These are phyloP conservation scores for Kappamyces sp. DNA, from an alignment of 192 early-diverging fungal genomes.

Conservation along the genomic window DNA sequence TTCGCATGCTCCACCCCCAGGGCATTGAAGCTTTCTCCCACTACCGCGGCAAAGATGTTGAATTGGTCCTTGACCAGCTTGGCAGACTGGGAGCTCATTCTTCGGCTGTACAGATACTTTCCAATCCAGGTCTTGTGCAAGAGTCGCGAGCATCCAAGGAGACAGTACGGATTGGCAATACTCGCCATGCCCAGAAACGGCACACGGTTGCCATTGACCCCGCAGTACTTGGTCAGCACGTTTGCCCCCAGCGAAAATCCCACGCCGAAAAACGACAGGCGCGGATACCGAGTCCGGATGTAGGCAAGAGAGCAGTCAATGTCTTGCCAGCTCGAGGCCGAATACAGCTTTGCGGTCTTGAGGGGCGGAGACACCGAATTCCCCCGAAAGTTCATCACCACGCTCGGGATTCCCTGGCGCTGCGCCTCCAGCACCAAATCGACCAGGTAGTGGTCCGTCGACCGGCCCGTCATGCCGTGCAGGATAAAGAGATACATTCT, in stretches of 20 bases:
- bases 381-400: constrained; percentile 87
- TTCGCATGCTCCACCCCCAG: constrained; percentile 41
- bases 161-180: constrained; percentile 84
- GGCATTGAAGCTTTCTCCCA: too few relatives aligned
- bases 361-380: constrained; percentile 71
- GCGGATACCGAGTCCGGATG: constrained; percentile 43
- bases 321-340: constrained; percentile 78
- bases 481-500: too few relatives aligned
- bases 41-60: too few relatives aligned
- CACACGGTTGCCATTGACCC: constrained; percentile 47
- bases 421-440: constrained; percentile 43
- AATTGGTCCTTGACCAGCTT: too few relatives aligned
- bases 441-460: constrained; percentile 83
- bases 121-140: constrained; percentile 51
- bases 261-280: constrained; percentile 65
- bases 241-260: constrained; percentile 93
- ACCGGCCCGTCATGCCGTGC: constrained; percentile 52
- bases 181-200: constrained; percentile 70
- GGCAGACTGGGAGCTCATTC: constrained; percentile 33
- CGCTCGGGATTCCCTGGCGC: constrained; percentile 52
- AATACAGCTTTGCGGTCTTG: constrained; percentile 73
- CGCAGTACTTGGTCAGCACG: constrained; percentile 69
- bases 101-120: constrained; percentile 48
- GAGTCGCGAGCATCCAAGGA: constrained; percentile 44
- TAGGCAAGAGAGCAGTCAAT: constrained; percentile 50